Evolutionary conservation across 768 basidiomycete species (phyloP), one percentile per base, ranked within the genome.

Genomic region (Pholiota microspora): DNA sequence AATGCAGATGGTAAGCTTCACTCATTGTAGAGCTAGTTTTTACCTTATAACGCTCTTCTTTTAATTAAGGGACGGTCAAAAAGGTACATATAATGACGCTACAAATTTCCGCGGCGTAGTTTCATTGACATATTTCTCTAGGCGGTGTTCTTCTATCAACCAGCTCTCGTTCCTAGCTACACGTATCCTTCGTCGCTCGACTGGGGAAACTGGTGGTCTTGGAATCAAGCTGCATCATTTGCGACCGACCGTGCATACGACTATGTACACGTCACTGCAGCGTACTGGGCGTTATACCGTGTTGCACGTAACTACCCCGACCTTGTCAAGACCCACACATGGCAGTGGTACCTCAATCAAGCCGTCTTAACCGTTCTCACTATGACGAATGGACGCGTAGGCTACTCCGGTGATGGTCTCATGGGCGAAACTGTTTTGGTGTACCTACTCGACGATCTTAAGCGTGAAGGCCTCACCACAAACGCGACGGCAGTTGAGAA

Each of bases 151-250:
- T 83, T 72, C 67, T 81, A 82, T 50, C 68, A 83, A 54, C 79
- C 80, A 5, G 59, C 61, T 6, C 63, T 75, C 15, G 70, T 76
- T 0, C 74, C 80, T 0, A 67, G 64, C 34, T 83, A 83, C 62
- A 57, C 62, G 10, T 83, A 83, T 61, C 81, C 81, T 1, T 65
- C 71, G 0, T 67, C 58, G 8, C 77, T 81, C 49, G 61, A 74
- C 61, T 83, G 79, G 78, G 72, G 73, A 4, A 77, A 78, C 54
- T 81, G 80, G 79, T 82, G 80, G 79, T 80, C 78, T 1, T 83
- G 80, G 81, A 76, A 80, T 53, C 68, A 74, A 59, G 77, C 77
- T 2, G 69, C 68, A 0, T 73, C 79, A 1, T 83, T 69, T 55
- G 75, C 75, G 3, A 76, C 70, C 1, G 76, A 77, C 48, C 76